Conservation (phyloP, 2,329 filamentous ascomycete species). For the Beauveria pseudobassiana region DNA sequence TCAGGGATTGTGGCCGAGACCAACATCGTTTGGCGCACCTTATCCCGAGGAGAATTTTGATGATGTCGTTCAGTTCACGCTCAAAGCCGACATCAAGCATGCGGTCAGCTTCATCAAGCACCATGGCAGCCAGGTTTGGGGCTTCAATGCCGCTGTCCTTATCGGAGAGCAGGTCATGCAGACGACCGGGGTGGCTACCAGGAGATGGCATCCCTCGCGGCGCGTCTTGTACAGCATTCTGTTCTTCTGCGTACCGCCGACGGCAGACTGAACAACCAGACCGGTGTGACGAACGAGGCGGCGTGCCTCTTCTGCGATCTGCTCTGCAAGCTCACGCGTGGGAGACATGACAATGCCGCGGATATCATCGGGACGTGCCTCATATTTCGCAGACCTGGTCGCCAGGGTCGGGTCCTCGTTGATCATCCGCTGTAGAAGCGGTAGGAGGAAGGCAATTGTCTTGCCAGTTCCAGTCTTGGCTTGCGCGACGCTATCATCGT, state of each 20-base stretch:
- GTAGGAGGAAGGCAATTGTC: constrained; percentile 86
- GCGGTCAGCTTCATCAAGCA: constrained; percentile 94
- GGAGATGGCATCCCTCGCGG: constrained; percentile 72
- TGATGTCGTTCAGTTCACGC: constrained; percentile 55
- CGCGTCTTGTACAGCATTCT: constrained; percentile 61
- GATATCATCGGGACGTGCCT: constrained; percentile 47
- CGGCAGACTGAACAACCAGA: constrained; percentile 65
- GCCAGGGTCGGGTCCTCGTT: constrained; percentile 54
- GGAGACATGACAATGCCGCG: constrained; percentile 68
- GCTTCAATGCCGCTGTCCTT: constrained; percentile 54
- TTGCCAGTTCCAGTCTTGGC: constrained; percentile 97
- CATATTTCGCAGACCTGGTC: constrained; percentile 27
- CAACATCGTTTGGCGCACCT: constrained; percentile 81
- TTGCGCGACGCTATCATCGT: constrained; percentile 65
- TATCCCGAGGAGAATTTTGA: constrained; percentile 51
- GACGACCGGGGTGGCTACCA: constrained; percentile 83
- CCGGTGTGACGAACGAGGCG: constrained; percentile 59
- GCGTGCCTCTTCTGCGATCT: constrained; percentile 72
- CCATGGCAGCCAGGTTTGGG: constrained; percentile 80
- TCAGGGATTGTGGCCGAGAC: constrained; percentile 90
- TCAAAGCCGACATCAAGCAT: constrained; percentile 94
- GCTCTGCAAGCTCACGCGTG: constrained; percentile 72
- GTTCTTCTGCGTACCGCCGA: constrained; percentile 80
- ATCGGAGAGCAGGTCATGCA: constrained; percentile 74
- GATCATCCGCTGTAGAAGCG: constrained; percentile 74